Evolutionary conservation across 2,329 filamentous ascomycete species (phyloP), one percentile per base, ranked within the genome.

Genomic region (Sporothrix curviconia): DNA sequence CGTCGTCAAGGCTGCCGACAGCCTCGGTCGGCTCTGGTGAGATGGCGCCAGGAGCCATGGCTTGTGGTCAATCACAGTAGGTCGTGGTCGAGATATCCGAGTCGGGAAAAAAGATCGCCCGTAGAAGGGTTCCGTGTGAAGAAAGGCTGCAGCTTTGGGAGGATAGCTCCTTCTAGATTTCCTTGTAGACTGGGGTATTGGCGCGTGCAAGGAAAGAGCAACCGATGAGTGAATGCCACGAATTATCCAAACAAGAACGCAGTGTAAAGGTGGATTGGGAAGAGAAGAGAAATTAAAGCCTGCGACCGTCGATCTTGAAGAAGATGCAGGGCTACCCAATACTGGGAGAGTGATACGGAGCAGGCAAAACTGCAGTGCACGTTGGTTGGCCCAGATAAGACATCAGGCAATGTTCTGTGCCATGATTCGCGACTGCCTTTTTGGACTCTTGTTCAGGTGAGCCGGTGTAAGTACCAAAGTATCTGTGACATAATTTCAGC

Each of bases 1-100:
- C 55, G 86, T 84, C 1, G 89, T 94, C n/a, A 52, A 96, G 72
- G 17, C 82, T 74, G 43, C 78, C 69, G 15, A 70, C 62, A 22
- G 69, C 59, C 6, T 69, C 65, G 24, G 63, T 61, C 3, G 64
- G 60, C 37, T 75, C 73, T 24, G 80, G 76, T 24, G 79, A 78
- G 62, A 83, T 67, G 63, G 80, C 79, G 61, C 70, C 78, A 11
- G 82, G 81, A 44, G 82, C 78, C 82, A 85, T 85, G 32, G 17
- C 46, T 37, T n/a, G 7, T 6, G 28, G 11, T 5, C 28, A 11
- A 11, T 32, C 28, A 6, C 28, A n/a, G n/a, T 32, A 5, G 28
- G 6, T 32, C 28, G 28, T 32, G 5, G 5, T 32, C 6, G 28
- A 32, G n/a, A n/a, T n/a, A n/a, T n/a, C n/a, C n/a, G n/a, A n/a